Evolutionary conservation across 352 stramenopile species (phyloP).

Genomic region (Thraustotheca clavata): DNA sequence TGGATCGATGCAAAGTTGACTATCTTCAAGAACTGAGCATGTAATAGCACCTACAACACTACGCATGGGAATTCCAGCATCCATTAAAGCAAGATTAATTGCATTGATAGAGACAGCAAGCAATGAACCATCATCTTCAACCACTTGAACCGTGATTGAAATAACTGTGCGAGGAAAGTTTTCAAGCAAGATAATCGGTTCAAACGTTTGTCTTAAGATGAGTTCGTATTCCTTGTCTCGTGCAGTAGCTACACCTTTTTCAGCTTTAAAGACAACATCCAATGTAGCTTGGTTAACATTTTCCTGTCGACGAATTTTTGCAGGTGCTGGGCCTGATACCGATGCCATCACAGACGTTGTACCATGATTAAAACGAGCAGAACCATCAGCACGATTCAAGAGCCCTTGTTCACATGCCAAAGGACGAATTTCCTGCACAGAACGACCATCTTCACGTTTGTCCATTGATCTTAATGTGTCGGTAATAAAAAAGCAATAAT

Average conservation of each 20-base stretch:
- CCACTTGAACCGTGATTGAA: constrained; percentile 78
- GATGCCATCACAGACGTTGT: constrained; percentile 63
- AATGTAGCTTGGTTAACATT: constrained; percentile 51
- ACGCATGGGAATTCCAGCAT: constrained; percentile 71
- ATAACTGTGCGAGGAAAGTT: constrained; percentile 76
- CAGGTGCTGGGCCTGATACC: constrained; percentile 66
- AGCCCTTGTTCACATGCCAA: constrained; percentile 67
- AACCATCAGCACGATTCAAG: constrained; percentile 71
- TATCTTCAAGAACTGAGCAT: constrained; percentile 54
- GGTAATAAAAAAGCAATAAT: too few species aligned
- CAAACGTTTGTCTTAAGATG: constrained; percentile 70
- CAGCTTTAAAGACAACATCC: constrained; percentile 74
- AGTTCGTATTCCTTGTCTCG: constrained; percentile 76
- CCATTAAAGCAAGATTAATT: constrained; percentile 62
- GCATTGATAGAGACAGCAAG: constrained; percentile 77
- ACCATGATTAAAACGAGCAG: constrained; percentile 66
- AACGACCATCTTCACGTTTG: constrained; percentile 50
- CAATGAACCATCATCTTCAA: constrained; percentile 73
- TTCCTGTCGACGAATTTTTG: constrained; percentile 61
- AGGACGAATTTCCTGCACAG: constrained; percentile 63
- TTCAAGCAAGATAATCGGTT: constrained; percentile 52
- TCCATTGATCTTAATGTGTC: background rate
- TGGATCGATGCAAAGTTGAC: constrained; percentile 59
- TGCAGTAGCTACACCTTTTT: constrained; percentile 63
- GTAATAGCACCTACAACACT: constrained; percentile 58